Evolutionary conservation across 2,329 filamentous ascomycete genomes (phyloP).

Genomic region (Botrytis paeoniae): DNA sequence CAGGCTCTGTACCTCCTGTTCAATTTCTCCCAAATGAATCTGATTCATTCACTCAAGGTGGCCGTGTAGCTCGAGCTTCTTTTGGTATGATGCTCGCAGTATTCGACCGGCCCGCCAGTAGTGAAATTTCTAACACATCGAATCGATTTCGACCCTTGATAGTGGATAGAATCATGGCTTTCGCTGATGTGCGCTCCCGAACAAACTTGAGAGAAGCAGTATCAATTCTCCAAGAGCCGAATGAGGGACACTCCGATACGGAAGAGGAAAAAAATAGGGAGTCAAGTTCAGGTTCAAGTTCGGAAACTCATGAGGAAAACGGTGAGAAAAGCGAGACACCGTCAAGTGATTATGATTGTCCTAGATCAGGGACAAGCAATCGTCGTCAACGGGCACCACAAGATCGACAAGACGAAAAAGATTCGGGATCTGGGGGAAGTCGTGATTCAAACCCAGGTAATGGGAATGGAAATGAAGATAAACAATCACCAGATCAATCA

Average conservation of each 20-base stretch:
- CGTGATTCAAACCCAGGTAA: not conserved
- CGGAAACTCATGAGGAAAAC: not conserved
- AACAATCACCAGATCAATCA: not conserved
- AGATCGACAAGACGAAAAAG: not conserved
- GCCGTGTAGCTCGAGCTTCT: not conserved
- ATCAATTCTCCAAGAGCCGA: not conserved
- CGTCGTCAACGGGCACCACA: not conserved
- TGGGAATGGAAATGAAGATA: rapidly evolving
- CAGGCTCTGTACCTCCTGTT: not conserved
- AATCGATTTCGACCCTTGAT: not conserved
- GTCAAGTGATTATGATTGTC: not conserved
- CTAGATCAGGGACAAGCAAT: not conserved
- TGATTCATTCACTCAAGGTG: not conserved
- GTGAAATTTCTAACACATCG: not conserved
- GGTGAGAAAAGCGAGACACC: not conserved
- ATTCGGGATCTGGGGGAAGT: not conserved
- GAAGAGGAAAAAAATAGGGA: not conserved
- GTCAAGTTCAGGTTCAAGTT: not conserved
- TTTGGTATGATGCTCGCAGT: not conserved
- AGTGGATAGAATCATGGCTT: not conserved
- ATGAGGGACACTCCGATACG: not conserved
- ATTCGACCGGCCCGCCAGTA: not conserved
- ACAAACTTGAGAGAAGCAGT: not conserved
- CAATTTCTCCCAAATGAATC: not conserved
- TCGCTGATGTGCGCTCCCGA: not conserved